phyloP scores from a whole-genome alignment of 495 filamentous ascomycete species.

The Neurospora pannonica region DNA sequence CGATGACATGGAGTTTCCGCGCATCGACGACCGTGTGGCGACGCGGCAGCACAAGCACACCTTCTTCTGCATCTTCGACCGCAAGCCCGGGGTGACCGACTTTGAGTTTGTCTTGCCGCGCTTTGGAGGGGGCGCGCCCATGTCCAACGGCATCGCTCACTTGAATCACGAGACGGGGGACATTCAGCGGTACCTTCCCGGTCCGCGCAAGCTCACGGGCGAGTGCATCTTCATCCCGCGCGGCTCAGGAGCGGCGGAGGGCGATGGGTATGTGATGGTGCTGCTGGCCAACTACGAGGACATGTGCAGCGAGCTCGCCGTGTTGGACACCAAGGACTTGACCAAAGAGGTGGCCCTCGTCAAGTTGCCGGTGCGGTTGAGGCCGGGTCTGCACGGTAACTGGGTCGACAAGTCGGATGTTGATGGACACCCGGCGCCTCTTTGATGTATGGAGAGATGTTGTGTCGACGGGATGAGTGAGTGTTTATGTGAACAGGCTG shows the following conservation, averaged over 20 bases:
- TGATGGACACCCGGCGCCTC: neutral
- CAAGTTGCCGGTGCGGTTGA: slow-evolving; percentile 4
- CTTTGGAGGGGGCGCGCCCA: slow-evolving; percentile 18
- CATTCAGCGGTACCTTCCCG: slow-evolving; percentile 30
- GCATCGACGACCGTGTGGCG: slow-evolving; percentile 42
- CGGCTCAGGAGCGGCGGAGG: slow-evolving; percentile 25
- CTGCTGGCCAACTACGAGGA: slow-evolving; percentile 34
- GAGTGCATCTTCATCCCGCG: slow-evolving; percentile 44
- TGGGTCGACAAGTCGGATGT: slow-evolving; percentile 3
- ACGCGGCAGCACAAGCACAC: slow-evolving; percentile 37
- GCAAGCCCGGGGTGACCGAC: slow-evolving; percentile 23
- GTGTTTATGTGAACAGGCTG: too few relatives aligned
- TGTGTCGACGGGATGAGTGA: neutral
- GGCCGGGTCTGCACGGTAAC: slow-evolving; percentile 8
- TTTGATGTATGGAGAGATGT: neutral
- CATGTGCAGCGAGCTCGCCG: slow-evolving; percentile 7
- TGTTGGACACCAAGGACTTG: slow-evolving; percentile 7
- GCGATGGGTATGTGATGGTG: slow-evolving; percentile 42
- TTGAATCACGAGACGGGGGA: slow-evolving; percentile 8
- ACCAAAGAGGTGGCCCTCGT: neutral
- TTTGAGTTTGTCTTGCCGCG: slow-evolving; percentile 28
- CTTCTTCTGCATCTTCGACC: slow-evolving; percentile 35
- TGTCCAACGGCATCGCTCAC: slow-evolving; percentile 30
- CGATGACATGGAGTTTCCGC: slow-evolving; percentile 40
- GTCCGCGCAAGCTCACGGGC: slow-evolving; percentile 35